Base-by-base conservation (phyloP, 2,329 filamentous ascomycete genomes). In the Microcera coccophila region DNA sequence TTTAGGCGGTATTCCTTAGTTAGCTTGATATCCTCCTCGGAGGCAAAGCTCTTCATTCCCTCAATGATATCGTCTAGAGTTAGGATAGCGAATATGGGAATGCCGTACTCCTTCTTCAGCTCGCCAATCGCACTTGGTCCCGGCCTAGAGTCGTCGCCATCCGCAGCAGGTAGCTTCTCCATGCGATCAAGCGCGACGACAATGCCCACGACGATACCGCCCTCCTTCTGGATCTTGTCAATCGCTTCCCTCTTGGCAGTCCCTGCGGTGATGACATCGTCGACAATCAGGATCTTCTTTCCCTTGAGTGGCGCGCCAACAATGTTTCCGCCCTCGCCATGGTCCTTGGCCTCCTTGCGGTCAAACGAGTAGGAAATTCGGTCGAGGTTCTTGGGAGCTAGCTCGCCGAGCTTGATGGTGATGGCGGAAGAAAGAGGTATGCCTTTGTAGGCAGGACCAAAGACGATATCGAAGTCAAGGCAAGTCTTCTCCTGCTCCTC, bases 261-360 rank as follows among this genome's bases (percentile, higher is more conserved):
- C 20, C 93, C 93, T 1, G 90, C 91, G 1, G 90, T 96, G 60
- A 97, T 91, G 44, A 98, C 91, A 69, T 97, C 93, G 72, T 98
- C 93, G 31, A 98, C 84, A 55, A 98, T 87, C 24, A 98, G 75
- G 14, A 96, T 82, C 47, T 78, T 81, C 77, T 93, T 90, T 41
- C 87, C 90, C 69, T 86, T 85, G 39, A 97, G 73, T 5, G 84
- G 78, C 21, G 89, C 87, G 10, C 93, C 93, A 12, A 97, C 90
- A 59, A 97, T 95, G 63, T 81, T 86, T 34, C 93, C 91, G 24
- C 91, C 91, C 69, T 98, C 93, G 34, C 93, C 91, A 65, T 97
- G 91, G 61, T 89, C 87, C 74, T 97, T 97, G 59, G 84, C 87
- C 71, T 97, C 93, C 71, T 97, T 97, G 61, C 93, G 82, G 70